phyloP scores from a whole-genome alignment of 306 rosid species.

The Trichosanthes cucumerina region DNA sequence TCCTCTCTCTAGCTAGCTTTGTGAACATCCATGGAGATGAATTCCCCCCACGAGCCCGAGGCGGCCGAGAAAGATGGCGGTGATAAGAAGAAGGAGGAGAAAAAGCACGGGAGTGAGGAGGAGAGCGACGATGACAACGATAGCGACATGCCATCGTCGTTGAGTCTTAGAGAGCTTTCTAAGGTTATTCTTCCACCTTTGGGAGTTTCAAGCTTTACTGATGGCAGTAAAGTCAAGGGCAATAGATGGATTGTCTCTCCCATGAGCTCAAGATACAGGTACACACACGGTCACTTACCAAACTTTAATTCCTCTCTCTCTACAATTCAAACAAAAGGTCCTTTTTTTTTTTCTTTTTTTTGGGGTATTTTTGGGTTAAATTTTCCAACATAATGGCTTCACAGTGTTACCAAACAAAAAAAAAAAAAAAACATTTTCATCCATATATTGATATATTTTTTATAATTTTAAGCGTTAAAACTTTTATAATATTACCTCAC shows the following conservation, averaged over 20 bases:
- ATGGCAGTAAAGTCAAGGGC: constrained; percentile 27
- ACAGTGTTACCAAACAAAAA: background rate
- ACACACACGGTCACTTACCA: background rate
- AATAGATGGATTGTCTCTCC: constrained; percentile 59
- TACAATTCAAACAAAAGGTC: background rate
- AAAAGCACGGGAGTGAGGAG: background rate
- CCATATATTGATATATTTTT: too few species aligned
- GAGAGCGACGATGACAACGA: constrained; percentile 18
- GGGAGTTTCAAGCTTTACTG: constrained; percentile 54
- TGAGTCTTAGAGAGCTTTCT: constrained; percentile 46
- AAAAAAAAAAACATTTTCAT: background rate
- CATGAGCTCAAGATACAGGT: constrained; percentile 84
- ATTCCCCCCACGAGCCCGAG: too few species aligned
- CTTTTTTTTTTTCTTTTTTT: background rate
- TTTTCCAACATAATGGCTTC: background rate
- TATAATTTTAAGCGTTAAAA: too few species aligned
- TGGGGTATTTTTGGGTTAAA: background rate
- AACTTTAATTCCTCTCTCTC: background rate
- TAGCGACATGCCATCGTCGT: constrained; percentile 22
- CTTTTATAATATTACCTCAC: too few species aligned
- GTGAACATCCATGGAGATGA: background rate
- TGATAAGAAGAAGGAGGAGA: background rate
- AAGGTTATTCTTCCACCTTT: constrained; percentile 89
- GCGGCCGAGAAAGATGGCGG: background rate
- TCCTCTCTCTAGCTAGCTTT: background rate